These are phyloP conservation scores for Allium sativum DNA, from an alignment of 106 monocot species.

Conservation along the genomic window DNA sequence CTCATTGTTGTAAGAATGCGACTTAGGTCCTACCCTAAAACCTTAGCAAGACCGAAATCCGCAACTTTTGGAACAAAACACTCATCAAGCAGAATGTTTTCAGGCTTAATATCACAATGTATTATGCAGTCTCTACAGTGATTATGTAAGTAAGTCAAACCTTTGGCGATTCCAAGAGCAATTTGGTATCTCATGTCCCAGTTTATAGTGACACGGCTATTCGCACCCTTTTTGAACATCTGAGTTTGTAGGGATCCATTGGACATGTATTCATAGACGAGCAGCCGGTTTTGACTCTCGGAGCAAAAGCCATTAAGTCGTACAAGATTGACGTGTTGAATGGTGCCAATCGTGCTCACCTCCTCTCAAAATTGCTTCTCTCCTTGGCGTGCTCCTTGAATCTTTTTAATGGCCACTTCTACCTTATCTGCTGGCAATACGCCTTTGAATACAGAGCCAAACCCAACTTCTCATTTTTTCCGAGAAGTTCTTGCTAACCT, in stretches of 20 bases:
- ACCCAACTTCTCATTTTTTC: slow-evolving; percentile 1
- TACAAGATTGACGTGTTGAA: background rate
- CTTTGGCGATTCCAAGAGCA: background rate
- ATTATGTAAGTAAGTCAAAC: background rate
- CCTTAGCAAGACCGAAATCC: background rate
- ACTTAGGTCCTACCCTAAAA: background rate
- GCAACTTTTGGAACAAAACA: background rate
- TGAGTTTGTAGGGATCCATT: slow-evolving; percentile 3
- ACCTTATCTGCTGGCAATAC: background rate
- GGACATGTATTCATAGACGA: slow-evolving; percentile 9
- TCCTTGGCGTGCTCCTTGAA: background rate
- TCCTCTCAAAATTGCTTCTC: background rate
- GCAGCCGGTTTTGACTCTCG: background rate
- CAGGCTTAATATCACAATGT: background rate
- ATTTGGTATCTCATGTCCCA: background rate
- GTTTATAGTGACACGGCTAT: background rate
- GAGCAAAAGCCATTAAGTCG: background rate
- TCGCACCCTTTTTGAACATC: background rate
- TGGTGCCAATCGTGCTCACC: background rate
- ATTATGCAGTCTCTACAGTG: background rate
- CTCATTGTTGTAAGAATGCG: background rate
- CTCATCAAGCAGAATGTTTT: background rate
- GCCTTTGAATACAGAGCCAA: slow-evolving; percentile 6
- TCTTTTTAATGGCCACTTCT: background rate
- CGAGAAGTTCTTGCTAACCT: background rate